Evolutionary conservation across 2,329 filamentous ascomycete genomes (phyloP).

Genomic region (Fusarium kyushuense): DNA sequence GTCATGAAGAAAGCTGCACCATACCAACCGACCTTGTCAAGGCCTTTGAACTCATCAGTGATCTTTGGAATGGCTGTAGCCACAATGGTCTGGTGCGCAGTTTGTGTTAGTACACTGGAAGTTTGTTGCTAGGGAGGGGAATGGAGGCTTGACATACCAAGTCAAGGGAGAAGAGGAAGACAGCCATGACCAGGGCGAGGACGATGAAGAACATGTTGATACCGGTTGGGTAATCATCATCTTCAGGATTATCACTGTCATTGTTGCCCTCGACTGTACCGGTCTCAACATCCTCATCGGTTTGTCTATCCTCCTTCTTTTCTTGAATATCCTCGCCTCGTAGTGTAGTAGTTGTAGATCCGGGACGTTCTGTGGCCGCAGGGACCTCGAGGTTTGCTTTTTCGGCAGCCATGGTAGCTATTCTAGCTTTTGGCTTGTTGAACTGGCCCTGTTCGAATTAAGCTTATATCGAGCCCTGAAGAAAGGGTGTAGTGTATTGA

Average conservation of each 20-base stretch:
- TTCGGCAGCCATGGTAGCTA: conserved; percentile 29
- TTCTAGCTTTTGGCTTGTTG: neutral
- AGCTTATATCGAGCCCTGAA: conserved; percentile 24
- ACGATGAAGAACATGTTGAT: conserved; percentile 58
- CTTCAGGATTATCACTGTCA: conserved; percentile 38
- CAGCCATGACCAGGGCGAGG: conserved; percentile 59
- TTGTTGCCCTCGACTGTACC: conserved; percentile 36
- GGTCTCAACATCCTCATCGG: conserved; percentile 41
- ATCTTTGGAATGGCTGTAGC: conserved; percentile 69
- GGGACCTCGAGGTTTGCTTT: conserved; percentile 43
- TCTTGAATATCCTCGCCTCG: conserved; percentile 48
- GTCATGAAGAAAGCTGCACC: conserved; percentile 67
- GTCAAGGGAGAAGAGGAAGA: conserved; percentile 64
- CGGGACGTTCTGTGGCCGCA: conserved; percentile 37
- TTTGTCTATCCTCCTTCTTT: conserved; percentile 44
- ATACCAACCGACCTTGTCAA: conserved; percentile 70
- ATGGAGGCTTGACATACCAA: conserved; percentile 51
- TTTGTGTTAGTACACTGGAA: conserved; percentile 7
- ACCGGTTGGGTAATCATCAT: conserved; percentile 56
- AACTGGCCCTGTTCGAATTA: conserved; percentile 10
- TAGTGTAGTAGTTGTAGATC: conserved; percentile 49
- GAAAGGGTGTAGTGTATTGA: conserved; percentile 1
- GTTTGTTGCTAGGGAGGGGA: neutral
- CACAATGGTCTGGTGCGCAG: conserved; percentile 61
- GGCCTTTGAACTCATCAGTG: conserved; percentile 63